Base-by-base conservation (phyloP, 306 rosid genomes). In the Lathyrus oleraceus region DNA sequence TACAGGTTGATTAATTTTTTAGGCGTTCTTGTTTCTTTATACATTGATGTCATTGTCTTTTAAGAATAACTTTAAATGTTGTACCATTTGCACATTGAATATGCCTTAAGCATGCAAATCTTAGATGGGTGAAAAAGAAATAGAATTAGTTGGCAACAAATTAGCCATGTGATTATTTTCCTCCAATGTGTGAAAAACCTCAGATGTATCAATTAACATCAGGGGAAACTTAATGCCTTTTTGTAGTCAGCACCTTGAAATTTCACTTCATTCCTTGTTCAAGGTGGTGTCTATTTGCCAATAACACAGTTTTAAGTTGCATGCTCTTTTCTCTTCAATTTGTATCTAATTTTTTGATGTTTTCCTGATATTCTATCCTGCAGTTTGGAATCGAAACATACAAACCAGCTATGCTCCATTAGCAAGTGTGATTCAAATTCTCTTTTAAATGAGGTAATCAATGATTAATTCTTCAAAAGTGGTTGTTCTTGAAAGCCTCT, bases 361-460 rank as follows among this genome's bases (percentile, higher is more conserved):
- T 79, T 43, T 70, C 58, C 36, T 71, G 27, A 65, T 62, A 39
- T 52, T 74, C 36, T 78, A 57, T 75, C 65, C 23, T 69, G 70
- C 92, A 94, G 98, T 86, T 85, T 78, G 61, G 84, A 83, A 81
- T 90, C 98, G 63, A 81, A 75, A 39, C 89, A 90, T 59, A 90
- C 98, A 54, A 88, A 94, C 79, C 88, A 87, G 87, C 76, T 94
- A 77, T 94, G 98, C 86, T 90, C 98, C 81, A 94, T 94, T 80
- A 94, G 97, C 86, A 88, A 81, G 15, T 94, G 98, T 73, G 90
- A 90, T 73, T 81, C 98, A 42, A 84, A 87, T 79, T 94, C 98
- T 81, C 93, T 94, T 77, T 84, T 93, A 81, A 93, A 88, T 66
- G 98, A 93, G 98, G 98, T 93, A 85, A 59, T 54, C 44, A 58